Conservation (phyloP, 164 flowering plant genomes). For the Aristolochia californica region DNA sequence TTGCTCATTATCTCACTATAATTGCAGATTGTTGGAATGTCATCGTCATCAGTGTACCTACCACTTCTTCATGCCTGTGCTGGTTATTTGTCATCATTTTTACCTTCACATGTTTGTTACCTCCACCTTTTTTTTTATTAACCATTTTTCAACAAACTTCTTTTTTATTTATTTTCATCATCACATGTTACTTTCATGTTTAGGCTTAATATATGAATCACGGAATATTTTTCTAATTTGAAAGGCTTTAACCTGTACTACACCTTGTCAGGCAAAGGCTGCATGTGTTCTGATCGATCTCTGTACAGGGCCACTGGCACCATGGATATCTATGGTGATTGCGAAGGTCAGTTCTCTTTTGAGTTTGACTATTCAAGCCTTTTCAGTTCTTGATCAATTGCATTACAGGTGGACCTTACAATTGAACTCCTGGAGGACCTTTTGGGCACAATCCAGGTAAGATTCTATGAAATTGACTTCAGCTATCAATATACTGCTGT, state of each 20-base stretch:
- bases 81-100: conserved; percentile 78
- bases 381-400: neutral
- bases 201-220: neutral
- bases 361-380: neutral
- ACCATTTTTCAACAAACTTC: neutral
- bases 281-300: conserved; percentile 83
- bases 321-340: conserved; percentile 66
- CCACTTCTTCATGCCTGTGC: conserved; percentile 76
- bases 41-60: conserved; percentile 48
- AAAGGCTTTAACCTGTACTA: conserved; percentile 3
- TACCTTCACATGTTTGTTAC: conserved; percentile 67
- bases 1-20: conserved; percentile 9
- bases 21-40: conserved; percentile 65
- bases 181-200: neutral
- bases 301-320: conserved; percentile 66
- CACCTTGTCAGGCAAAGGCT: conserved; percentile 66
- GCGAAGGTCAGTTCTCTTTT: conserved; percentile 45
- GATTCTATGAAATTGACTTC: neutral
- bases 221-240: too few relatives aligned
- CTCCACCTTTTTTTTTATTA: neutral
- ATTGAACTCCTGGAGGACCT: conserved; percentile 85
- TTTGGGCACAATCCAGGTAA: conserved; percentile 70
- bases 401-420: conserved; percentile 61
- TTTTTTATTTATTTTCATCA: neutral
- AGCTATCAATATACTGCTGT: too few relatives aligned